Percentiles rank a stretch among this genome's conserved stretches.
Conservation (phyloP, 2,329 filamentous ascomycete species). For the Dothideomycetes sp. region DNA sequence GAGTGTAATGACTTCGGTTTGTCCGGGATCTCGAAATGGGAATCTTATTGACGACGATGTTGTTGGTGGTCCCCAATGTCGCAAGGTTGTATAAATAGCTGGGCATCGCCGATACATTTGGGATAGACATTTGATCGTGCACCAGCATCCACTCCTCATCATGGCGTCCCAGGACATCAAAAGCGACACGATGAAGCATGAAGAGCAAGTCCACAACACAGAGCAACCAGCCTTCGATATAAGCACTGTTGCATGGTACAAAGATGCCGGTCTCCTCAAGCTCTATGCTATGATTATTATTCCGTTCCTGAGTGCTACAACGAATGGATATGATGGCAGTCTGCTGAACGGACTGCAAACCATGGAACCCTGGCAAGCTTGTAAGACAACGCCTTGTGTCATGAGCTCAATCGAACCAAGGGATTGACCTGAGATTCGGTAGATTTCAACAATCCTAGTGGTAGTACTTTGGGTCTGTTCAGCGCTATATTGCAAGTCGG, state of each 20-base stretch:
- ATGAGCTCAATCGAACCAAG: constrained; percentile 13
- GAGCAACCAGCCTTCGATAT: background rate
- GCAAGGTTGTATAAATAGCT: too few relatives aligned
- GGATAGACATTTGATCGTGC: too few relatives aligned
- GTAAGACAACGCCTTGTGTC: constrained; percentile 13
- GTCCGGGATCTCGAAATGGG: too few relatives aligned
- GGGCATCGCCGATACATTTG: too few relatives aligned
- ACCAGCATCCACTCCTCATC: too few relatives aligned
- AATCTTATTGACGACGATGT: too few relatives aligned
- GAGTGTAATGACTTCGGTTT: too few relatives aligned
- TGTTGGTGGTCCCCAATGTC: too few relatives aligned
- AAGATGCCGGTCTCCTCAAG: constrained; percentile 16
- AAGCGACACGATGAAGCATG: background rate
- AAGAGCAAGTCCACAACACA: background rate
- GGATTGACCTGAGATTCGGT: background rate
- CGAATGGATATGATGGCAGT: constrained; percentile 5
- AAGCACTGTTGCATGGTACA: constrained; percentile 15
- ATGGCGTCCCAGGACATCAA: too few relatives aligned
- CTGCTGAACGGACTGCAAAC: constrained; percentile 6
- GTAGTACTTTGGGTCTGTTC: constrained; percentile 2
- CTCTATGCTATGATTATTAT: constrained; percentile 13
- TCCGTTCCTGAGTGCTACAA: constrained; percentile 12
- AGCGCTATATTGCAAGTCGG: constrained; percentile 3
- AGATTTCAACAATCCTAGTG: constrained; percentile 2
- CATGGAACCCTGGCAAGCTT: background rate